Percentiles rank a stretch among this genome's conserved stretches.
Conservation (phyloP, 2,329 filamentous ascomycete genomes). For the Botrytis cinerea region DNA sequence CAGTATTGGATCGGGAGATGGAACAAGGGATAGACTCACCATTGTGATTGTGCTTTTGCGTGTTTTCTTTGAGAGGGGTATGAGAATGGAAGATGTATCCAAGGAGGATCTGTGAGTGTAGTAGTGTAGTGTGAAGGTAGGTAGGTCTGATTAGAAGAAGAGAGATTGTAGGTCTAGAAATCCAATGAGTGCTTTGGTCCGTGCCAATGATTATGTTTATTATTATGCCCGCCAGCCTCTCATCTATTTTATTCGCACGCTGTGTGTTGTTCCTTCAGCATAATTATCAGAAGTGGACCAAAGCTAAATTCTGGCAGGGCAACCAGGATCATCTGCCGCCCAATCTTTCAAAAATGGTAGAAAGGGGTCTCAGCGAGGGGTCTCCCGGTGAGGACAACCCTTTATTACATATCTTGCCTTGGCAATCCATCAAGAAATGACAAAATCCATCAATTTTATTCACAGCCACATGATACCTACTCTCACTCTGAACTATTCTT, state of each 20-base stretch:
- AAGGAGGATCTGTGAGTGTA: not conserved
- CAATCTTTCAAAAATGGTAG: not conserved
- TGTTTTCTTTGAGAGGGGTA: not conserved
- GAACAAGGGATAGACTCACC: constrained; percentile 15
- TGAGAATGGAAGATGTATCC: constrained; percentile 6
- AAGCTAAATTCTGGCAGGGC: not conserved
- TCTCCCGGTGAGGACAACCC: not conserved
- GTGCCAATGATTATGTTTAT: constrained; percentile 10
- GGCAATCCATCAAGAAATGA: not conserved
- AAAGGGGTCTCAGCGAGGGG: not conserved
- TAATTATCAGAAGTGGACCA: not conserved
- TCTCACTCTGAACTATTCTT: too few relatives aligned
- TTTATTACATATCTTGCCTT: too few relatives aligned
- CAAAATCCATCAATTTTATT: not conserved
- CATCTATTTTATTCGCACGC: not conserved
- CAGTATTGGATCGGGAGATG: not conserved
- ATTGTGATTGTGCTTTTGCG: not conserved
- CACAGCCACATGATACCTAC: not conserved
- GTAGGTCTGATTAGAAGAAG: not conserved
- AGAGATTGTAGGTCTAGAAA: not conserved
- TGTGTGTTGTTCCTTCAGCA: not conserved
- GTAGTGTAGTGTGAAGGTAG: not conserved
- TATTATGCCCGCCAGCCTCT: not conserved
- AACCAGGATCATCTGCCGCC: not conserved
- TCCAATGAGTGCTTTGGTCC: not conserved